Evolutionary conservation across 164 flowering plant species (phyloP), one percentile per base, ranked within the genome.

Genomic region (Litsea cubeba): DNA sequence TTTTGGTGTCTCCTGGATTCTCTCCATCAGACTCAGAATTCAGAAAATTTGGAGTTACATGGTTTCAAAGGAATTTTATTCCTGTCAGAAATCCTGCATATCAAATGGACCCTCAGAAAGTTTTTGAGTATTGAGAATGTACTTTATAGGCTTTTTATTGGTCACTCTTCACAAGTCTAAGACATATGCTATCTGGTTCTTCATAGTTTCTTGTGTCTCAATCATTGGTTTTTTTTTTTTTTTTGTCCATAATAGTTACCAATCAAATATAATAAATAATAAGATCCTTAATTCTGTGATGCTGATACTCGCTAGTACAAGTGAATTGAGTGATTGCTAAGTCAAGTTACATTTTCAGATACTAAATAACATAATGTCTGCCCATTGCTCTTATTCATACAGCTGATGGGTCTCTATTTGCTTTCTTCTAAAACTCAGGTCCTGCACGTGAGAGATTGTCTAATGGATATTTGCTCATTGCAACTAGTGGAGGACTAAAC

Each of bases 401-500:
- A 25, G 35, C 35, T 57, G 23, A 60, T 30, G 62, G 12, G n/a
- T 28, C 32, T 64, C 70, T 17, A 4, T 30, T 30, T 30, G 32
- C 40, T 15, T 14, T 8, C 25, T 32, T 71, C 74, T 64, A 15
- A 73, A 76, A 60, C 80, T 28, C 77, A 95, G 99, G 85, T 85
- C 88, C 93, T 72, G 82, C 81, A 35, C 85, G 77, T 58, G 94
- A 89, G 82, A 83, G 80, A 26, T 70, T 69, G 10, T 88, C 98
- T 23, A 93, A 88, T 79, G 99, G 99, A 64, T 95, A 95, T 80
- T 81, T 95, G 84, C 97, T 95, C 70, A 92, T 95, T 83, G 99
- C 93, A 51, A 86, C 99, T 50, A 95, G 99, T 85, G 99, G 99
- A 75, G 99, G 99, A 32, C 81, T 95, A 69, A 95, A 95, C 75